These are phyloP conservation scores for Pelargonium nanum DNA, from an alignment of 345 rosid species.

Conservation along the genomic window DNA sequence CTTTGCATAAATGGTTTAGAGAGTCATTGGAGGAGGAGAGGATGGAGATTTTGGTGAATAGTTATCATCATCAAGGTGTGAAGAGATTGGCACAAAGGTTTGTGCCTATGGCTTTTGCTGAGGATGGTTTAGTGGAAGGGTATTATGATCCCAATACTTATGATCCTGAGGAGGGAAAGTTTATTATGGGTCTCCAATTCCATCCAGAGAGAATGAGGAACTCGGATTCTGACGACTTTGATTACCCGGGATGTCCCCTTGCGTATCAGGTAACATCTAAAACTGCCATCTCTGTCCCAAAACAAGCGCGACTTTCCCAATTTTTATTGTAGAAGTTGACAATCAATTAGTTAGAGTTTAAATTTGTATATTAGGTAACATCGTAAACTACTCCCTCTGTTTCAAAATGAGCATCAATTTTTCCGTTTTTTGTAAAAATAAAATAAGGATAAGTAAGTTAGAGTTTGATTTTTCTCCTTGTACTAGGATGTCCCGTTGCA, in stretches of 20 bases:
- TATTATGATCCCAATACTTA: constrained; percentile 76
- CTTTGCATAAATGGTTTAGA: constrained; percentile 57
- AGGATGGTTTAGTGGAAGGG: constrained; percentile 77
- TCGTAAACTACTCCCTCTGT: no score
- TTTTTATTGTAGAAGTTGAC: no score
- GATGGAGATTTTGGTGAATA: constrained; percentile 64
- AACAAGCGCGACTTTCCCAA: no score
- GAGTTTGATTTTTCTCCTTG: no score
- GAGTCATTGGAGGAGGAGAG: constrained; percentile 41
- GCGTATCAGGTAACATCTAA: constrained; percentile 53
- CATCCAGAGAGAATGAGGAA: constrained; percentile 83
- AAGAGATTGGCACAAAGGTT: constrained; percentile 61
- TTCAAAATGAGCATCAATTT: no score
- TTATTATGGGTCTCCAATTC: constrained; percentile 77
- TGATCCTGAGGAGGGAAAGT: constrained; percentile 66
- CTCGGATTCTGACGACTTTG: constrained; percentile 42
- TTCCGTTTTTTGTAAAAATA: no score
- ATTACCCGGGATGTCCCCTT: constrained; percentile 72
- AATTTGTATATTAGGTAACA: no score
- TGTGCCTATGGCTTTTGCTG: constrained; percentile 70
- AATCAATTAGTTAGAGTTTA: no score
- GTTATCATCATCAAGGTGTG: constrained; percentile 91
- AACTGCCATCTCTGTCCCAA: no score
- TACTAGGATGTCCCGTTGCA: no score
- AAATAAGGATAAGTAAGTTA: no score